Conservation (phyloP, 768 basidiomycete species). For the Amyloporia xantha region DNA sequence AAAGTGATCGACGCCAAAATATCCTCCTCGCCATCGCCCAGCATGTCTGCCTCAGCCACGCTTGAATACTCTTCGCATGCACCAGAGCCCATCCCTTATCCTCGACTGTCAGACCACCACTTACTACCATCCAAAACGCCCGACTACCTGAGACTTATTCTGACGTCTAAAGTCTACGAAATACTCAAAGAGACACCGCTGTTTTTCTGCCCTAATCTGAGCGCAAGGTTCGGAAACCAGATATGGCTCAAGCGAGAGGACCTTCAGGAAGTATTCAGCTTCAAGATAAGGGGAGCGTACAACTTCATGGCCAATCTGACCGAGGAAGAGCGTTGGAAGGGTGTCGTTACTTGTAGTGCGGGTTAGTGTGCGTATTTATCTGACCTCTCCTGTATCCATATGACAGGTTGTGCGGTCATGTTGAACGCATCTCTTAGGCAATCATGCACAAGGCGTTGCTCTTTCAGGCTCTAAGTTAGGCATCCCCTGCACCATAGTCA, state of each 20-base stretch:
- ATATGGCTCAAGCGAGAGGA: conserved; percentile 98
- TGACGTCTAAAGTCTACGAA: conserved; percentile 88
- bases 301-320: conserved; percentile 92
- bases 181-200: conserved; percentile 87
- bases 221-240: conserved; percentile 81
- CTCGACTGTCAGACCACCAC: conserved; percentile 59
- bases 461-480: conserved; percentile 82
- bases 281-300: conserved; percentile 98
- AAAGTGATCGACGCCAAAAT: not conserved
- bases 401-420: not conserved
- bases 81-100: conserved; percentile 60
- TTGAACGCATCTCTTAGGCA: conserved; percentile 51
- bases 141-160: conserved; percentile 83
- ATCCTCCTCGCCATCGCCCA: not conserved
- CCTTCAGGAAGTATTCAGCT: conserved; percentile 95
- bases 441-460: conserved; percentile 98
- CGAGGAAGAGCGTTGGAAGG: conserved; percentile 92
- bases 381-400: conserved; percentile 1
- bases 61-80: conserved; percentile 65
- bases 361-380: conserved; percentile 65
- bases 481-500: conserved; percentile 97
- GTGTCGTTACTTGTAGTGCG: conserved; percentile 96
- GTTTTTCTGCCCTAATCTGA: conserved; percentile 80
- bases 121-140: conserved; percentile 63
- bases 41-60: conserved; percentile 34